Conservation (phyloP, 306 rosid species). For the Prosopis cineraria region DNA sequence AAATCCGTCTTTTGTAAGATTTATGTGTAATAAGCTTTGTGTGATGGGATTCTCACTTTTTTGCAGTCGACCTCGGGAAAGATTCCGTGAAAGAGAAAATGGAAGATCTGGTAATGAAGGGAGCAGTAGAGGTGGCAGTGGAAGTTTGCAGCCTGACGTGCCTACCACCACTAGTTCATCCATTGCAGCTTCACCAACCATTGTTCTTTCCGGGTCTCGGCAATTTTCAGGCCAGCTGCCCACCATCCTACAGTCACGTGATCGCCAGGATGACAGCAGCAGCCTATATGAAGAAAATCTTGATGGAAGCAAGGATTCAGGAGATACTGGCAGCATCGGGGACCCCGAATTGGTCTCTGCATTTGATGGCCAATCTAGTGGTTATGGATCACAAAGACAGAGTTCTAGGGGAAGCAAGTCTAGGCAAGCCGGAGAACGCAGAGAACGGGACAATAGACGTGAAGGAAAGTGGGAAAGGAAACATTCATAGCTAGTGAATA, state of each 20-base stretch:
- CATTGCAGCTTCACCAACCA: constrained; percentile 53
- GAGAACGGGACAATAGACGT: constrained; percentile 80
- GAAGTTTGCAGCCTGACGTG: constrained; percentile 68
- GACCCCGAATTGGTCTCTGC: constrained; percentile 79
- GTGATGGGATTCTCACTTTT: constrained; percentile 27
- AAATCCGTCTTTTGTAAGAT: not conserved
- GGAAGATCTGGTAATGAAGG: constrained; percentile 83
- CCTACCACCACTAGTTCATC: constrained; percentile 57
- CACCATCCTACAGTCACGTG: constrained; percentile 85
- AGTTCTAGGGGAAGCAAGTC: constrained; percentile 82
- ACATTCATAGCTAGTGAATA: constrained; percentile 47
- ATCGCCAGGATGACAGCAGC: constrained; percentile 71
- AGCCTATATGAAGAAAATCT: constrained; percentile 79
- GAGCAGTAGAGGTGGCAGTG: constrained; percentile 54
- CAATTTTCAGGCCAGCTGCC: constrained; percentile 77
- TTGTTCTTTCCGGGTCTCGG: constrained; percentile 74
- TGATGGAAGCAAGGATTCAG: constrained; percentile 92
- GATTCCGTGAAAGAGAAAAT: constrained; percentile 91
- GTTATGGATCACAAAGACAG: constrained; percentile 84
- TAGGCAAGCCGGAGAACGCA: constrained; percentile 74
- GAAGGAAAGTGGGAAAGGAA: constrained; percentile 99
- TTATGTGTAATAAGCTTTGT: not conserved
- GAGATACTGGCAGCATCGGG: constrained; percentile 83
- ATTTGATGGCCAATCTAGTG: constrained; percentile 74
- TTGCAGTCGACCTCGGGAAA: constrained; percentile 82